phyloP scores from a whole-genome alignment of 1,284 basidiomycete genomes.

The Moesziomyces sp. region DNA sequence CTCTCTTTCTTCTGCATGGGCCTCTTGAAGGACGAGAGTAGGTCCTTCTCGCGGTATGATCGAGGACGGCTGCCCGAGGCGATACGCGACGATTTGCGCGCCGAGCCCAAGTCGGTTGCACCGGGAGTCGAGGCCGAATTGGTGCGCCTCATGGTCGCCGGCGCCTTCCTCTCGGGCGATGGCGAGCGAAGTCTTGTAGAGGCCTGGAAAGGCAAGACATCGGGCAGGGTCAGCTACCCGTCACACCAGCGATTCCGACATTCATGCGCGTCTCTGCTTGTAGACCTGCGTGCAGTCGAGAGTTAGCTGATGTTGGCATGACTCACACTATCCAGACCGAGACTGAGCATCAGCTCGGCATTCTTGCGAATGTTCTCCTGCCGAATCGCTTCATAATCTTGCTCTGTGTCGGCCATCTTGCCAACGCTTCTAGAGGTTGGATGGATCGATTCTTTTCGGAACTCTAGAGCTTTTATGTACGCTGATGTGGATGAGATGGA shows the following conservation, averaged over 20 bases:
- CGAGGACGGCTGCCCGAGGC: slow-evolving; percentile 28
- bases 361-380: slow-evolving; percentile 68
- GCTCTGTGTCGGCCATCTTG: slow-evolving; percentile 40
- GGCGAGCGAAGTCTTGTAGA: slow-evolving; percentile 30
- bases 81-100: slow-evolving; percentile 48
- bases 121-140: slow-evolving; percentile 12
- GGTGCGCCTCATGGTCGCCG: slow-evolving; percentile 11
- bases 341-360: slow-evolving; percentile 48
- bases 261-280: too few relatives aligned
- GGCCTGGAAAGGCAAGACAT: slow-evolving; percentile 1
- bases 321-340: slow-evolving; percentile 44
- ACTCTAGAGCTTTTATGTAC: neutral
- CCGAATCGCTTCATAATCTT: slow-evolving; percentile 55
- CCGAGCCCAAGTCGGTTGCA: slow-evolving; percentile 4
- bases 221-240: neutral
- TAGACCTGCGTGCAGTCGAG: neutral
- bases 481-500: neutral
- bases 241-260: too few relatives aligned
- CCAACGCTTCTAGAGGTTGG: neutral
- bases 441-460: neutral
- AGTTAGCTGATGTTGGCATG: neutral
- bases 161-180: slow-evolving; percentile 33
- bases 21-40: slow-evolving; percentile 21
- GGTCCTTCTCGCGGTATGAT: slow-evolving; percentile 35
- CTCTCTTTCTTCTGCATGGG: slow-evolving; percentile 31